phyloP scores from a whole-genome alignment of 2,329 filamentous ascomycete species.

The Neonectria coccinea region DNA sequence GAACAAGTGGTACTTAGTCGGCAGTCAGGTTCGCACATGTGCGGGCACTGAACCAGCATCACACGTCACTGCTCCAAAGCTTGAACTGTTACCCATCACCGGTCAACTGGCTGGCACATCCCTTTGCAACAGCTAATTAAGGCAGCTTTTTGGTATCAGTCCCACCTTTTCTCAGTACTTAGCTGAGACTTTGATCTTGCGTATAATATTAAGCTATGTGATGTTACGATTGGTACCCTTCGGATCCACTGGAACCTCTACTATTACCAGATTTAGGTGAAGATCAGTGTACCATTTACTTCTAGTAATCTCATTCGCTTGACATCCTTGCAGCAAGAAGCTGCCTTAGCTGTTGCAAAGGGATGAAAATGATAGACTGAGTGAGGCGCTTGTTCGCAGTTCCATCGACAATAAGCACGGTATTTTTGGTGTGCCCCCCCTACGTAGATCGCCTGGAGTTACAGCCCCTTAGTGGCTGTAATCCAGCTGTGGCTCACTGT shows the following conservation, averaged over 20 bases:
- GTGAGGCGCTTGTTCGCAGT: not conserved
- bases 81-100: not conserved
- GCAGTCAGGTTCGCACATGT: not conserved
- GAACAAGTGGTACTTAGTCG: not conserved
- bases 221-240: too few relatives aligned
- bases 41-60: not conserved
- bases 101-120: not conserved
- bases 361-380: constrained; percentile 1
- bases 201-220: too few relatives aligned
- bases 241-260: too few relatives aligned
- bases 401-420: not conserved
- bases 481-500: constrained; percentile 5
- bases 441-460: constrained; percentile 2
- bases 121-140: too few relatives aligned
- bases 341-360: too few relatives aligned
- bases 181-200: too few relatives aligned
- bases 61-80: not conserved
- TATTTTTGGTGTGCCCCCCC: not conserved
- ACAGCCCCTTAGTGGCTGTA: constrained; percentile 13
- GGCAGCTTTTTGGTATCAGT: too few relatives aligned
- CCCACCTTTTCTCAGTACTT: too few relatives aligned
- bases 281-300: too few relatives aligned
- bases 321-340: too few relatives aligned
- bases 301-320: too few relatives aligned
- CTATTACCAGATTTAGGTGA: too few relatives aligned